These are phyloP conservation scores for Blastobotrys serpentis DNA, from an alignment of 1,139 yeast species.

Conservation along the genomic window DNA sequence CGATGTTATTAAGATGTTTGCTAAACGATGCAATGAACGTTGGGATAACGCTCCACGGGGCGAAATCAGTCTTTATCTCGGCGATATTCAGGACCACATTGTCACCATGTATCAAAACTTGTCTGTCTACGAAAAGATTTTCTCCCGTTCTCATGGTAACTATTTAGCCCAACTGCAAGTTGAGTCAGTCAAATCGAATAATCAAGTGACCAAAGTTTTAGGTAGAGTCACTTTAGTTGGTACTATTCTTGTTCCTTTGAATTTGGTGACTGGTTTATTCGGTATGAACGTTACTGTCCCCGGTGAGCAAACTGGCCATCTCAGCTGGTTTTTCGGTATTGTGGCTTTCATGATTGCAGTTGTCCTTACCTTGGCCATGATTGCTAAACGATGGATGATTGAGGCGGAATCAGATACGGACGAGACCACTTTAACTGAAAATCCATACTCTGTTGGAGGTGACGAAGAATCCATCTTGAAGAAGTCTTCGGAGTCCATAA, in stretches of 20 bases:
- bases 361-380: slow-evolving; percentile 24
- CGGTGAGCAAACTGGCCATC: slow-evolving; percentile 38
- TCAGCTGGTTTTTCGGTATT: slow-evolving; percentile 69
- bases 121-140: slow-evolving; percentile 87
- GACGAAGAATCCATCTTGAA: slow-evolving; percentile 12
- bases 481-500: slow-evolving; percentile 24
- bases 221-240: slow-evolving; percentile 93
- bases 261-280: slow-evolving; percentile 94
- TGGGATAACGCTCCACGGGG: slow-evolving; percentile 73
- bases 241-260: slow-evolving; percentile 90
- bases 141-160: slow-evolving; percentile 91
- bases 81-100: slow-evolving; percentile 82
- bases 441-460: slow-evolving; percentile 7
- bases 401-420: slow-evolving; percentile 18
- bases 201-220: slow-evolving; percentile 92
- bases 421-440: slow-evolving; percentile 4
- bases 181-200: slow-evolving; percentile 96
- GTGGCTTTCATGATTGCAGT: slow-evolving; percentile 42
- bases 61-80: slow-evolving; percentile 84
- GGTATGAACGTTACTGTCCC: slow-evolving; percentile 98
- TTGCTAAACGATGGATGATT: slow-evolving; percentile 29
- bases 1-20: slow-evolving; percentile 92
- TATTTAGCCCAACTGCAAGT: slow-evolving; percentile 95
- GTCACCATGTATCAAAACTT: slow-evolving; percentile 94
- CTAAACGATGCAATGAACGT: slow-evolving; percentile 83